phyloP scores from a whole-genome alignment of 2,329 filamentous ascomycete genomes.

The Ceratocystis alfenasii region DNA sequence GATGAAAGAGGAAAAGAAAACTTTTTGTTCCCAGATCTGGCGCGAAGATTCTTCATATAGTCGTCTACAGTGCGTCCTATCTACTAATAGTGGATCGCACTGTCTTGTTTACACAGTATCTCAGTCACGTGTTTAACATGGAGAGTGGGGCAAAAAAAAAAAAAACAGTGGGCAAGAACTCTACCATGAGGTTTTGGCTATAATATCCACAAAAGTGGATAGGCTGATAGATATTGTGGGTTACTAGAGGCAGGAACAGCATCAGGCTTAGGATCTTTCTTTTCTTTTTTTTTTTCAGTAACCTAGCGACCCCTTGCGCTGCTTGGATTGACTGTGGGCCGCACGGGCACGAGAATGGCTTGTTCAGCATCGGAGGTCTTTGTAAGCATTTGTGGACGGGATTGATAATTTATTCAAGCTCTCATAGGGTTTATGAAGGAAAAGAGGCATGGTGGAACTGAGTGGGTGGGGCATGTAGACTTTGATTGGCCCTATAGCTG shows the following conservation, averaged over 20 bases:
- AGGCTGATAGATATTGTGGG: background rate
- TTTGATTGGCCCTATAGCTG: no score
- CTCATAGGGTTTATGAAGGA: no score
- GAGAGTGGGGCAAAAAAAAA: slow-evolving; percentile 5
- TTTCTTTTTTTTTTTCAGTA: background rate
- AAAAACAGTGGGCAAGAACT: background rate
- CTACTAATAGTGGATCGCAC: slow-evolving; percentile 7
- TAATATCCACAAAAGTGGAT: background rate
- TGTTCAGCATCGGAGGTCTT: no score
- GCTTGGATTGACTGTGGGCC: background rate
- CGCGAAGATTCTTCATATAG: slow-evolving; percentile 15
- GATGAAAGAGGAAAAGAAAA: slow-evolving; percentile 14
- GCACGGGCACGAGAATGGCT: no score
- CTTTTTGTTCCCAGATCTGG: slow-evolving; percentile 8
- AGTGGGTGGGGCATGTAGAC: no score
- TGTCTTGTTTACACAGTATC: slow-evolving; percentile 14
- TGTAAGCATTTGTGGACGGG: no score
- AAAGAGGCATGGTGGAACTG: no score
- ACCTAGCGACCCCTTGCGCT: background rate
- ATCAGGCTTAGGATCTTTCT: background rate
- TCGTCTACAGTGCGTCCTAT: slow-evolving; percentile 5
- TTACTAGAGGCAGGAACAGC: background rate
- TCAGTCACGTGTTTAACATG: background rate
- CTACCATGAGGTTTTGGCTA: background rate
- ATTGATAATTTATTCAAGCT: no score